Evolutionary conservation across 352 stramenopile species (phyloP).

Genomic region (Globisporangium spiculum): DNA sequence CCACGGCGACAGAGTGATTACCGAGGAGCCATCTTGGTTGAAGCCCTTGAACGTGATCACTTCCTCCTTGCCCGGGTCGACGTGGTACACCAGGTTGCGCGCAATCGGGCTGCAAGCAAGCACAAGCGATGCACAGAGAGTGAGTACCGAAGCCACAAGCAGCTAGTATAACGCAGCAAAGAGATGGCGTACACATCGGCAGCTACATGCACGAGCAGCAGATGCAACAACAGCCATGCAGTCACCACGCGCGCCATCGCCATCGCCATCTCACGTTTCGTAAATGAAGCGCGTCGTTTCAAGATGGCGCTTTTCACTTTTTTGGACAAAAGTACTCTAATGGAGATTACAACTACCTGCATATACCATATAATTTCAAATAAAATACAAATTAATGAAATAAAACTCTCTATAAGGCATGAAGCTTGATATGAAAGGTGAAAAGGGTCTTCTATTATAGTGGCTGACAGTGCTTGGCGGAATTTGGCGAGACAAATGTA

Average conservation of each 20-base stretch:
- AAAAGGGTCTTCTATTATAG: background rate
- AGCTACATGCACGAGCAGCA: background rate
- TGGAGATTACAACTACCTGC: background rate
- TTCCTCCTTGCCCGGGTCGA: conserved; percentile 63
- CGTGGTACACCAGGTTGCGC: conserved; percentile 71
- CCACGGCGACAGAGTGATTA: conserved; percentile 10
- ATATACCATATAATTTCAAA: background rate
- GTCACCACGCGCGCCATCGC: background rate
- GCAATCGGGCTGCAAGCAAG: conserved; percentile 41
- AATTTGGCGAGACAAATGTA: background rate
- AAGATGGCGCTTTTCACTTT: background rate
- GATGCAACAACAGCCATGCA: background rate
- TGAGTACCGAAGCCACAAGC: background rate
- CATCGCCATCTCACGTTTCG: conserved; percentile 2
- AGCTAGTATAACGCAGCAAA: background rate
- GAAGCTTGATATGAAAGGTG: background rate
- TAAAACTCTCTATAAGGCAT: background rate
- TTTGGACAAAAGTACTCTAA: background rate
- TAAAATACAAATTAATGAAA: background rate
- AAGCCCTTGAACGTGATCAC: conserved; percentile 84
- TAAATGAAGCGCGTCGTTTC: conserved; percentile 7
- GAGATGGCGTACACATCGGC: conserved; percentile 8
- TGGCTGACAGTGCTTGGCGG: background rate
- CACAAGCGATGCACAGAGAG: background rate
- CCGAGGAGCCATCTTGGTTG: conserved; percentile 49